Conservation (phyloP, 495 filamentous ascomycete genomes). For the Penicillium tannophilum region DNA sequence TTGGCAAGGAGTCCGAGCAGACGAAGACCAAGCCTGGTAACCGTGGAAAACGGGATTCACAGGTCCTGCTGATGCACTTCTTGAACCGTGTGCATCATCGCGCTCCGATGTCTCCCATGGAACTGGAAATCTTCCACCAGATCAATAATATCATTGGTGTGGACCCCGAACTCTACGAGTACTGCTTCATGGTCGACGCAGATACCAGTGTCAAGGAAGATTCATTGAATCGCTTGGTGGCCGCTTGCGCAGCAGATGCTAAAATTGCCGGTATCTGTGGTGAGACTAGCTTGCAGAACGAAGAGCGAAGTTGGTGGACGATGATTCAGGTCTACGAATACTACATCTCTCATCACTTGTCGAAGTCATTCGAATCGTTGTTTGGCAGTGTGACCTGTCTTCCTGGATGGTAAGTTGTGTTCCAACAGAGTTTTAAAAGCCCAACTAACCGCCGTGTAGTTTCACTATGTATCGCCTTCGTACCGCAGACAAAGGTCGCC, state of each 20-base stretch:
- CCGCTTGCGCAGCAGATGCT: slow-evolving; percentile 88
- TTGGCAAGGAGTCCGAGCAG: slow-evolving; percentile 95
- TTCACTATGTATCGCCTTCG: slow-evolving; percentile 98
- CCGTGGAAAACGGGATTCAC: slow-evolving; percentile 96
- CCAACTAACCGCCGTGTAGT: slow-evolving; percentile 48
- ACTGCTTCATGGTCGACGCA: slow-evolving; percentile 95
- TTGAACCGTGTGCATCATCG: slow-evolving; percentile 97
- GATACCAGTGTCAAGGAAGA: slow-evolving; percentile 95
- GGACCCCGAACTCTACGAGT: slow-evolving; percentile 96
- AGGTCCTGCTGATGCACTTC: slow-evolving; percentile 83
- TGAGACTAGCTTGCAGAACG: slow-evolving; percentile 94
- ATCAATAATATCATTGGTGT: slow-evolving; percentile 99
- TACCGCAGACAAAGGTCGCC: slow-evolving; percentile 87
- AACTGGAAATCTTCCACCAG: slow-evolving; percentile 97
- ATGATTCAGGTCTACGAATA: slow-evolving; percentile 99
- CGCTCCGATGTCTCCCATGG: slow-evolving; percentile 88
- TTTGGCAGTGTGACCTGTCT: slow-evolving; percentile 97
- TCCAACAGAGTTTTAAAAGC: slow-evolving; percentile 14
- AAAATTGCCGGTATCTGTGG: slow-evolving; percentile 98
- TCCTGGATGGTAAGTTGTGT: slow-evolving; percentile 82
- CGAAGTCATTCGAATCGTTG: slow-evolving; percentile 93
- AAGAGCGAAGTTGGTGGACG: slow-evolving; percentile 93
- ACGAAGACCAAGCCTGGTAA: slow-evolving; percentile 92
- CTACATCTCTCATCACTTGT: slow-evolving; percentile 91
- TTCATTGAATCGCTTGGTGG: slow-evolving; percentile 87